Conservation (phyloP, 805 yeast genomes). For the Teunomyces gatunensis region DNA sequence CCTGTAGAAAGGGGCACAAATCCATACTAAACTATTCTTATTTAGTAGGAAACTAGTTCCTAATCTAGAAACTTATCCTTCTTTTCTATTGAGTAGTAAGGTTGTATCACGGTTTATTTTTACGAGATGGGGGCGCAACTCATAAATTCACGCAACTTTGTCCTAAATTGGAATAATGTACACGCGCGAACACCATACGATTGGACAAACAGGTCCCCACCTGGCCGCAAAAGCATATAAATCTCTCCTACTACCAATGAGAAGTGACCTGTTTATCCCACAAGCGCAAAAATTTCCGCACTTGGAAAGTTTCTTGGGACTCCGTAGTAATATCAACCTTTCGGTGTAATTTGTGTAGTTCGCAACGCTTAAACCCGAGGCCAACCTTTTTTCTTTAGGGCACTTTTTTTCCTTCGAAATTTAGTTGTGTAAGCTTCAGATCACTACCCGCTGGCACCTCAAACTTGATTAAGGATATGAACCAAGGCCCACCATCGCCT, state of each 20-base stretch:
- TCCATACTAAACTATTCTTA: no score
- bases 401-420: background rate
- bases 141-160: background rate
- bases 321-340: background rate
- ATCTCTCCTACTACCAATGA: no score
- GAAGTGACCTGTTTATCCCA: no score
- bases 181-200: no score
- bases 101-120: background rate
- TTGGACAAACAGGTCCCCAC: no score
- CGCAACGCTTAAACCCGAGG: background rate
- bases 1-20: background rate
- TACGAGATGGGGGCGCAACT: background rate
- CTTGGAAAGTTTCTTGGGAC: background rate
- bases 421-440: background rate
- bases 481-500: slow-evolving; percentile 3
- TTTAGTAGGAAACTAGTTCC: no score
- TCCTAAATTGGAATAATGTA: background rate
- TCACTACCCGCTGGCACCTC: background rate
- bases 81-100: background rate
- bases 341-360: background rate
- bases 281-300: background rate
- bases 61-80: no score
- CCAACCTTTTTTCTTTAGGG: background rate
- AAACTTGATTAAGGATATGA: background rate
- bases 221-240: no score